phyloP scores from a whole-genome alignment of 768 basidiomycete genomes.

The Lanmaoa pseudosensibilis region DNA sequence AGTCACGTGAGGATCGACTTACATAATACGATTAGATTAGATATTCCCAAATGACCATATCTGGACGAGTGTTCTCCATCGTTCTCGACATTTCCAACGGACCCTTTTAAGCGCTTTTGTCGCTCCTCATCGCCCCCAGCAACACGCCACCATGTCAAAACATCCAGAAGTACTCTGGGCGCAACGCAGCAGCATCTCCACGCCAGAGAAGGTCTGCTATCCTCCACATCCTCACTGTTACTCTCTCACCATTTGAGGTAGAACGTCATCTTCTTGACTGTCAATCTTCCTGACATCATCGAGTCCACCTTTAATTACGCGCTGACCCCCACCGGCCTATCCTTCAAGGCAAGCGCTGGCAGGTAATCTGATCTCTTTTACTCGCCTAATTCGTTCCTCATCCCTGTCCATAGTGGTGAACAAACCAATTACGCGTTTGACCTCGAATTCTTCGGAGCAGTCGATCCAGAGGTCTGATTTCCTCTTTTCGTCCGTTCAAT shows the following conservation, averaged over 20 bases:
- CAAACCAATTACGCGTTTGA: slow-evolving; percentile 72
- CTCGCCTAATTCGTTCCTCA: slow-evolving; percentile 2
- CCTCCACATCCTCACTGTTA: not conserved
- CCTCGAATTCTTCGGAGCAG: slow-evolving; percentile 72
- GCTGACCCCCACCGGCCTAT: slow-evolving; percentile 55
- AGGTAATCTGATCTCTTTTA: slow-evolving; percentile 43
- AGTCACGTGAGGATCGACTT: slow-evolving; percentile 22
- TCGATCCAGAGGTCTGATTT: slow-evolving; percentile 65
- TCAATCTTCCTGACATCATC: slow-evolving; percentile 78
- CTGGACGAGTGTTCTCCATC: slow-evolving; percentile 30
- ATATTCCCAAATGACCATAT: slow-evolving; percentile 11
- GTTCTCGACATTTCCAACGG: slow-evolving; percentile 33
- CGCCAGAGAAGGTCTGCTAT: slow-evolving; percentile 61
- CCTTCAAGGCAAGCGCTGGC: slow-evolving; percentile 66
- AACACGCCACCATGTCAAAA: slow-evolving; percentile 36
- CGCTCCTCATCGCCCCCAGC: slow-evolving; percentile 2
- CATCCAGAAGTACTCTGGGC: slow-evolving; percentile 96
- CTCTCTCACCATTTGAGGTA: slow-evolving; percentile 30
- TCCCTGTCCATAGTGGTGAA: slow-evolving; percentile 32
- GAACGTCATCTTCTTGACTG: slow-evolving; percentile 86
- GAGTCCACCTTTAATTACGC: slow-evolving; percentile 56
- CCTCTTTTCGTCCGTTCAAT: slow-evolving; percentile 3
- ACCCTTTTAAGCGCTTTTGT: slow-evolving; percentile 8
- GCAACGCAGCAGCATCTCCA: slow-evolving; percentile 74
- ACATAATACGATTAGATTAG: slow-evolving; percentile 11